Percentiles rank a stretch among this genome's conserved stretches.
Evolutionary conservation across 805 yeast genomes (phyloP).

Genomic region (Yarrowia keelungensis): DNA sequence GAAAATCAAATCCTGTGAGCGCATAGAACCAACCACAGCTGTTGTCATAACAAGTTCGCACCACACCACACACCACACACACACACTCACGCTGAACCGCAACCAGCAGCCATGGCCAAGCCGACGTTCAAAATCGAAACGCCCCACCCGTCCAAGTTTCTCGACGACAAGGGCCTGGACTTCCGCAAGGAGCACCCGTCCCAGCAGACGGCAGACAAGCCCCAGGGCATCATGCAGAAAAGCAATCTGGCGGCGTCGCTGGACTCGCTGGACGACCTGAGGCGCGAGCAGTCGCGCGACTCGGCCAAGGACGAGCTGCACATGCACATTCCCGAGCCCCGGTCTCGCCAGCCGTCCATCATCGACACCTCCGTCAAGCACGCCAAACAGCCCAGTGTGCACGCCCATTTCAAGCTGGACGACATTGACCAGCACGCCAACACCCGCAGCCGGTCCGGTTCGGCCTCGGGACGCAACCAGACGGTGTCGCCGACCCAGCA

Average conservation of each 20-base stretch:
- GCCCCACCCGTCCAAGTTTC: conserved; percentile 37
- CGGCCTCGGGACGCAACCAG: conserved; percentile 23
- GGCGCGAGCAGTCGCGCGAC: neutral
- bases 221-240: conserved; percentile 33
- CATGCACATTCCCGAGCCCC: conserved; percentile 11
- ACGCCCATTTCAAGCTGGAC: conserved; percentile 39
- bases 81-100: neutral
- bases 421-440: conserved; percentile 34
- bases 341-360: conserved; percentile 20
- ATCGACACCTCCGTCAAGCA: conserved; percentile 33
- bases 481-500: conserved; percentile 21
- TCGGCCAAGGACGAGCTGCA: neutral
- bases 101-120: conserved; percentile 23
- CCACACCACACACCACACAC: neutral
- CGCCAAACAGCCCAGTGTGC: conserved; percentile 31
- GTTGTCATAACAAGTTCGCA: neutral
- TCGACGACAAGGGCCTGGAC: conserved; percentile 30
- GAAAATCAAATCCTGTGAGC: conserved; percentile 33
- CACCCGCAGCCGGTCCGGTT: conserved; percentile 37
- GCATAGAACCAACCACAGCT: neutral
- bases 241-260: conserved; percentile 29
- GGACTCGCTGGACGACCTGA: conserved; percentile 18
- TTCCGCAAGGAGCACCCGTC: conserved; percentile 33
- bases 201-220: conserved; percentile 19
- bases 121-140: conserved; percentile 39